Percentiles rank a stretch among this genome's conserved stretches.
phyloP scores from a whole-genome alignment of 1,284 basidiomycete genomes.

The Cutaneotrichosporon sp. region DNA sequence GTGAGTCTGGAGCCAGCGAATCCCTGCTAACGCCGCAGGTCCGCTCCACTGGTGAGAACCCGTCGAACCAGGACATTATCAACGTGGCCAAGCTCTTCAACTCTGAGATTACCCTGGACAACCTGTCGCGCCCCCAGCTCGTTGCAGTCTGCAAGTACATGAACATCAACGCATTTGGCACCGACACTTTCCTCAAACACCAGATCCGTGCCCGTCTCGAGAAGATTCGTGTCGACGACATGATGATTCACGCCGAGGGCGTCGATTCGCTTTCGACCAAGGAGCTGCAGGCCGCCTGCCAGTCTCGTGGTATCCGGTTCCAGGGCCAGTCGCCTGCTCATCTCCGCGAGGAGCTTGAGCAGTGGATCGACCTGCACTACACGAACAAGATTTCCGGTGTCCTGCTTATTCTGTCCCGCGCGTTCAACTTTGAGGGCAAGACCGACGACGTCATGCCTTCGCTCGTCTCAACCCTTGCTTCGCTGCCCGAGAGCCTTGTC shows the following conservation, averaged over 20 bases:
- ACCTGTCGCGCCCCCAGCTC: slow-evolving; percentile 92
- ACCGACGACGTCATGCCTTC: slow-evolving; percentile 77
- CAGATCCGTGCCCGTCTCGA: slow-evolving; percentile 81
- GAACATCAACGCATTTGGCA: slow-evolving; percentile 97
- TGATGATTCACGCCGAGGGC: slow-evolving; percentile 80
- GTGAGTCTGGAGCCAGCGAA: slow-evolving; percentile 32
- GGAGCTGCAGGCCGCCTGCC: slow-evolving; percentile 88
- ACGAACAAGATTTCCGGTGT: slow-evolving; percentile 83
- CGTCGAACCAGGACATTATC: slow-evolving; percentile 81
- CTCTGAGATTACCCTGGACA: slow-evolving; percentile 96
- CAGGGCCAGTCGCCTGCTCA: slow-evolving; percentile 74
- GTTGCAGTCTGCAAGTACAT: slow-evolving; percentile 97
- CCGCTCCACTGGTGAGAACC: slow-evolving; percentile 88
- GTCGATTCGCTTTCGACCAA: slow-evolving; percentile 82
- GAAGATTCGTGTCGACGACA: slow-evolving; percentile 85
- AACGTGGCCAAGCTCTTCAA: slow-evolving; percentile 95
- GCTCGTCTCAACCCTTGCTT: slow-evolving; percentile 85
- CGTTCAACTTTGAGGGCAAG: slow-evolving; percentile 86
- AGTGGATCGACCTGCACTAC: slow-evolving; percentile 92
- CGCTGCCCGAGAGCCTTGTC: slow-evolving; percentile 89
- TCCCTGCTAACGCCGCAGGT: slow-evolving; percentile 44
- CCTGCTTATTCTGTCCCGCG: slow-evolving; percentile 83
- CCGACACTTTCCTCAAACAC: slow-evolving; percentile 95
- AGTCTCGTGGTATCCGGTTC: slow-evolving; percentile 89
- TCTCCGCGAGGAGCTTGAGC: slow-evolving; percentile 79